phyloP scores from a whole-genome alignment of 129 eudicot genomes.

The Tanacetum coccineum region DNA sequence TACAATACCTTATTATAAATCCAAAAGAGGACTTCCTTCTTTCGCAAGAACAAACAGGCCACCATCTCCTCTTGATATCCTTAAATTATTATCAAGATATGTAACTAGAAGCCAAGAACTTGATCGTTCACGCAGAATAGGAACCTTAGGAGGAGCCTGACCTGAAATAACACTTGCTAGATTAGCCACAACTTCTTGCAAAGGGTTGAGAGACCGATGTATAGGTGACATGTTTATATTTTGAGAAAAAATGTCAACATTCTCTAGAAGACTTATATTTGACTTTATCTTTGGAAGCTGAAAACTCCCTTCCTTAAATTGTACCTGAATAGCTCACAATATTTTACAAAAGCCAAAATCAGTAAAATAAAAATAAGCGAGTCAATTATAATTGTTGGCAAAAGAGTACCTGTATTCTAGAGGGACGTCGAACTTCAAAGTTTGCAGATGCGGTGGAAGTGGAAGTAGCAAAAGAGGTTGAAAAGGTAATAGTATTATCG shows the following conservation, averaged over 20 bases:
- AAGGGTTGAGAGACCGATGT: slow-evolving; percentile 61
- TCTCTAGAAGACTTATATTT: slow-evolving; percentile 64
- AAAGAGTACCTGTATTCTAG: slow-evolving; percentile 75
- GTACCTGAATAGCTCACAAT: no score
- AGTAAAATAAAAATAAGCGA: background rate
- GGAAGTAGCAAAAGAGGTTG: slow-evolving; percentile 74
- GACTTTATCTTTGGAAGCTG: slow-evolving; percentile 95
- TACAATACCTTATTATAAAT: slow-evolving; percentile 46
- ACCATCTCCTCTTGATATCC: slow-evolving; percentile 98
- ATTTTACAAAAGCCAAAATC: slow-evolving; percentile 7
- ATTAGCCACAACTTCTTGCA: no score
- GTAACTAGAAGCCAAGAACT: slow-evolving; percentile 83
- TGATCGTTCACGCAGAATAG: slow-evolving; percentile 77
- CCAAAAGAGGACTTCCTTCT: slow-evolving; percentile 83
- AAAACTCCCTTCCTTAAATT: no score
- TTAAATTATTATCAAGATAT: slow-evolving; percentile 78
- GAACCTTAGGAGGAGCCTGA: slow-evolving; percentile 76
- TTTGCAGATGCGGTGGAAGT: slow-evolving; percentile 76
- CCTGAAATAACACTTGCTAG: no score
- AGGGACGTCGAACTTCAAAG: slow-evolving; percentile 84
- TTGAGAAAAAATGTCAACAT: slow-evolving; percentile 70
- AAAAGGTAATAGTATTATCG: slow-evolving; percentile 68
- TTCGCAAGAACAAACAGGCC: slow-evolving; percentile 96
- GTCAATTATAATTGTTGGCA: no score
- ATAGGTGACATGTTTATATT: slow-evolving; percentile 58